These are phyloP conservation scores for Astrephomene gubernaculifera DNA, from an alignment of 139 green algal genomes.

Conservation along the genomic window DNA sequence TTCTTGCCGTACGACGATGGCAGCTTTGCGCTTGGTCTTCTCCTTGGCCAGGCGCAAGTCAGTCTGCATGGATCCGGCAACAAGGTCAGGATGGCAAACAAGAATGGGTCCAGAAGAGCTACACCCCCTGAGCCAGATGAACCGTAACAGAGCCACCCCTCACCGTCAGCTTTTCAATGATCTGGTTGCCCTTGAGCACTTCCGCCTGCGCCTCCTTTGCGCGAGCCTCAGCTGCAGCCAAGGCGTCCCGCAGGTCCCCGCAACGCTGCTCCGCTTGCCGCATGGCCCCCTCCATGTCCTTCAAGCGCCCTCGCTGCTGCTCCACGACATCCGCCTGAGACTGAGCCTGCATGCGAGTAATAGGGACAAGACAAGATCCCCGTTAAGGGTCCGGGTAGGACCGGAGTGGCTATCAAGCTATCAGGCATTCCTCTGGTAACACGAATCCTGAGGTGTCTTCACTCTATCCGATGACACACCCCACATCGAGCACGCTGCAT, in stretches of 20 bases:
- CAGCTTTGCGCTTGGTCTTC: constrained; percentile 82
- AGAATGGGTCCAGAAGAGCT: no score
- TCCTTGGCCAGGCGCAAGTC: constrained; percentile 75
- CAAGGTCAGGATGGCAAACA: no score
- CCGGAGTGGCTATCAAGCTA: no score
- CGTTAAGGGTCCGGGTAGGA: no score
- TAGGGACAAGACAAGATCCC: background rate
- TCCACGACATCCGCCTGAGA: constrained; percentile 66
- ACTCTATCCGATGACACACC: no score
- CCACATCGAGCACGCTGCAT: no score
- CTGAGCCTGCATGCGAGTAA: constrained; percentile 42
- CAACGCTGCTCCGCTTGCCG: constrained; percentile 70
- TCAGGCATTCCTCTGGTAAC: no score
- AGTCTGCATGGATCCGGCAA: constrained; percentile 56
- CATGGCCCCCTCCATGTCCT: constrained; percentile 70
- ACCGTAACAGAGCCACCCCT: no score
- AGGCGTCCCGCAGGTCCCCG: constrained; percentile 72
- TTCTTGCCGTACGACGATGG: constrained; percentile 87
- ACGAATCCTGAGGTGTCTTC: no score
- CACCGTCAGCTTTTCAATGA: constrained; percentile 87
- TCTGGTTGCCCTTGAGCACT: constrained; percentile 81
- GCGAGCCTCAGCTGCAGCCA: constrained; percentile 56
- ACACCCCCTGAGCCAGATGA: no score
- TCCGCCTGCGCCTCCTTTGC: constrained; percentile 73
- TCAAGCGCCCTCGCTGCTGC: constrained; percentile 70